These are phyloP conservation scores for Babesia gibsoni DNA, from an alignment of 169 alveolate species.

Conservation along the genomic window DNA sequence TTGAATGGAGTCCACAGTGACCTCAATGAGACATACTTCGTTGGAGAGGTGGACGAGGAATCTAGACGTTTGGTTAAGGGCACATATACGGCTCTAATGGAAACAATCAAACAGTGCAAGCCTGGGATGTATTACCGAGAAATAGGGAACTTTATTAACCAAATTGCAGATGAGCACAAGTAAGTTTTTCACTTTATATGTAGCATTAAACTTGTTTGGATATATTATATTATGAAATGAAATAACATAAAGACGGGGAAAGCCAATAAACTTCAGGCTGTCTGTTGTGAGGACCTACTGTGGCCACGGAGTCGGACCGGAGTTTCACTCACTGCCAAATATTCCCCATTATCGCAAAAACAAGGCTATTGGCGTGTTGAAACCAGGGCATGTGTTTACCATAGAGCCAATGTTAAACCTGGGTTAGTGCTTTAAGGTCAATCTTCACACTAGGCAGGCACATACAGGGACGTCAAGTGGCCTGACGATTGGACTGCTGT, in stretches of 20 bases:
- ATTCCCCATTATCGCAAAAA: conserved; percentile 97
- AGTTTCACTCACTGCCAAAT: conserved; percentile 95
- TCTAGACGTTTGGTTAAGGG: conserved; percentile 85
- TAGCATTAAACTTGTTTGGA: not conserved
- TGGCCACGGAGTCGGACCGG: conserved; percentile 99
- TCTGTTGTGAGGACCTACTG: conserved; percentile 89
- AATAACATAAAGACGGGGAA: conserved; percentile 4
- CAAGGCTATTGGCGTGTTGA: conserved; percentile 90
- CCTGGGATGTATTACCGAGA: conserved; percentile 97
- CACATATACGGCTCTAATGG: conserved; percentile 88
- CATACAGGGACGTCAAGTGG: conserved; percentile 91
- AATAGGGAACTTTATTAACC: conserved; percentile 90
- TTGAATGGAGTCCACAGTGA: conserved; percentile 95
- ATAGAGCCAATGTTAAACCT: conserved; percentile 99
- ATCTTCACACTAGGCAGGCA: conserved; percentile 74
- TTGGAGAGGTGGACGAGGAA: conserved; percentile 90
- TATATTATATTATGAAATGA: not conserved
- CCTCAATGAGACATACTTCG: conserved; percentile 93
- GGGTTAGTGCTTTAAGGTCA: conserved; percentile 17
- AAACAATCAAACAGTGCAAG: conserved; percentile 86
- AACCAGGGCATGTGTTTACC: conserved; percentile 97
- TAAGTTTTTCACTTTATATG: not conserved
- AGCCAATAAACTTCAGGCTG: conserved; percentile 62
- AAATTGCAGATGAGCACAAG: conserved; percentile 78
- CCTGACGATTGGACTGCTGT: conserved; percentile 99